Conservation (phyloP, 2,329 filamentous ascomycete species). For the Sporothrix euskadiensis region DNA sequence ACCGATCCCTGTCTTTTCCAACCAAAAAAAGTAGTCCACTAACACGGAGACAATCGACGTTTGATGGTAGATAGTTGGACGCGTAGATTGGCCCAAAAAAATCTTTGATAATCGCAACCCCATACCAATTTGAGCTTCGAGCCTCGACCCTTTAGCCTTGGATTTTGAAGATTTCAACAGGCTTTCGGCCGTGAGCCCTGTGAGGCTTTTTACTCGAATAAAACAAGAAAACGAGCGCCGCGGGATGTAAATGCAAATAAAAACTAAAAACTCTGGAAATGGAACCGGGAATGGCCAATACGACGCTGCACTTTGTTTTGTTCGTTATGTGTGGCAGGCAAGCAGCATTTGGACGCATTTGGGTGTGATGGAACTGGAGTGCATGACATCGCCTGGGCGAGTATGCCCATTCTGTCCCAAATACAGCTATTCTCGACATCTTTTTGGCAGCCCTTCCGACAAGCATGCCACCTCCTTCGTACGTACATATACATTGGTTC, state of each 20-base stretch:
- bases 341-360: not conserved
- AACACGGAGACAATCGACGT: not conserved
- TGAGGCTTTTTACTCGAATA: not conserved
- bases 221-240: not conserved
- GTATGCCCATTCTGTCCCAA: not conserved
- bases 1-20: conserved; percentile 1
- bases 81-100: not conserved
- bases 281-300: not conserved
- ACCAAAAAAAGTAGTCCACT: not conserved
- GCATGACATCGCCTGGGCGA: conserved; percentile 8
- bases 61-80: not conserved
- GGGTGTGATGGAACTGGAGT: not conserved
- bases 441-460: conserved; percentile 4
- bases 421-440: not conserved
- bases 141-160: not conserved
- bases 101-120: not conserved
- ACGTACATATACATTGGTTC: not conserved
- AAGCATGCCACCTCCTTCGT: not conserved
- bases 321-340: not conserved
- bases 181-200: not conserved
- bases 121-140: not conserved
- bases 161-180: not conserved
- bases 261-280: not conserved
- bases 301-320: not conserved
- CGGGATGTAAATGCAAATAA: not conserved